phyloP scores from a whole-genome alignment of 208 protist genomes.

The Angomonas desouzai region DNA sequence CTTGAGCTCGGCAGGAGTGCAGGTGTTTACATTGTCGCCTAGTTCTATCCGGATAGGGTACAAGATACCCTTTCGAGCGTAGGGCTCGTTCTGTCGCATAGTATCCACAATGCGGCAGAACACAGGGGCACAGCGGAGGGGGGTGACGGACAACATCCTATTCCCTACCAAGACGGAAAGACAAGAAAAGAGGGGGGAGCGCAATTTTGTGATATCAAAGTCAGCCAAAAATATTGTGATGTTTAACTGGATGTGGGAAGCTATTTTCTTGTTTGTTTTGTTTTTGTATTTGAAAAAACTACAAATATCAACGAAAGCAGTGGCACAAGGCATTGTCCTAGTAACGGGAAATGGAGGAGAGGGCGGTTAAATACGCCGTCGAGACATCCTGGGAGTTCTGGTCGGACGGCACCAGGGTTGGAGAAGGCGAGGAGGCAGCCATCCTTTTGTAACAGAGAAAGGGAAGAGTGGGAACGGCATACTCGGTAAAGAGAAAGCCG shows the following conservation, averaged over 20 bases:
- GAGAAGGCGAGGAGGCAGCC: no score
- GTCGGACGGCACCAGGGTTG: no score
- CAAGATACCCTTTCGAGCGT: constrained; percentile 55
- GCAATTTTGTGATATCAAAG: no score
- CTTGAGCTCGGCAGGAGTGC: constrained; percentile 58
- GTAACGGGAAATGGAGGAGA: no score
- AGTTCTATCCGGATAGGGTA: constrained; percentile 83
- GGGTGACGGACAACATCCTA: constrained; percentile 21
- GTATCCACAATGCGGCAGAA: constrained; percentile 81
- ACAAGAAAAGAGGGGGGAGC: constrained; percentile 8
- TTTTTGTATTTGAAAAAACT: no score
- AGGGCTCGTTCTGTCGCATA: constrained; percentile 64
- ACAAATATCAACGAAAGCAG: no score
- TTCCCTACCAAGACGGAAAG: neutral
- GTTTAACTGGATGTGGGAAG: no score
- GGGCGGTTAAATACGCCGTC: no score
- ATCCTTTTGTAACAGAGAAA: neutral
- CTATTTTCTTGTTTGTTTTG: no score
- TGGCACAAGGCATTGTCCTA: no score
- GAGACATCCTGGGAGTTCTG: no score
- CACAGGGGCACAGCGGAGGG: constrained; percentile 34
- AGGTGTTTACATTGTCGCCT: constrained; percentile 53
- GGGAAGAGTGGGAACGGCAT: neutral
- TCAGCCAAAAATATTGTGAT: no score
- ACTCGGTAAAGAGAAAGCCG: neutral